Evolutionary conservation across 169 alveolate species (phyloP).

Genomic region (Sarcocystis neurona): DNA sequence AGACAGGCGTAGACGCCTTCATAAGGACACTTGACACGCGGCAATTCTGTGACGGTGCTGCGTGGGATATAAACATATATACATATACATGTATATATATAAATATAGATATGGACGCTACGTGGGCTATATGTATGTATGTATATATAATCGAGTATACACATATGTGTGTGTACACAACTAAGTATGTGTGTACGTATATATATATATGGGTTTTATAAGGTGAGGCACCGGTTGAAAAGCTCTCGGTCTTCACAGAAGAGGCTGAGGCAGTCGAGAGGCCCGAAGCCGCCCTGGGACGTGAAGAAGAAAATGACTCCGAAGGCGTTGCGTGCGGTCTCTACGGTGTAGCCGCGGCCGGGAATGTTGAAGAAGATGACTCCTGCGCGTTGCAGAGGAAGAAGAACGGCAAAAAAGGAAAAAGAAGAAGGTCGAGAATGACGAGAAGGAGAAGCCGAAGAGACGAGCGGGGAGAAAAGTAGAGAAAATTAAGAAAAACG

Average conservation of each 20-base stretch:
- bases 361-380: constrained; percentile 28
- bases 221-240: constrained; percentile 35
- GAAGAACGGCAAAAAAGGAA: neutral
- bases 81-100: no score
- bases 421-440: neutral
- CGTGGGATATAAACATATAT: no score
- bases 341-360: neutral
- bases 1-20: no score
- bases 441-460: neutral
- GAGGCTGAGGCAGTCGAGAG: constrained; percentile 36
- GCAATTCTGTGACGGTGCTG: no score
- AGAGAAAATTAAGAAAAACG: neutral
- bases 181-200: no score
- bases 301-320: constrained; percentile 38
- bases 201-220: no score
- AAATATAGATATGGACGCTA: no score
- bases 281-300: constrained; percentile 28
- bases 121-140: no score
- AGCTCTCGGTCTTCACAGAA: constrained; percentile 39
- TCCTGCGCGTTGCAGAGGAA: neutral
- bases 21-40: no score
- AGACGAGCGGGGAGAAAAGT: neutral
- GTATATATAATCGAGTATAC: no score
- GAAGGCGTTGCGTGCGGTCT: constrained; percentile 3
- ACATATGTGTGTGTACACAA: no score